These are phyloP conservation scores for Salinomyces thailandicus DNA, from an alignment of 2,329 filamentous ascomycete genomes.

Conservation along the genomic window DNA sequence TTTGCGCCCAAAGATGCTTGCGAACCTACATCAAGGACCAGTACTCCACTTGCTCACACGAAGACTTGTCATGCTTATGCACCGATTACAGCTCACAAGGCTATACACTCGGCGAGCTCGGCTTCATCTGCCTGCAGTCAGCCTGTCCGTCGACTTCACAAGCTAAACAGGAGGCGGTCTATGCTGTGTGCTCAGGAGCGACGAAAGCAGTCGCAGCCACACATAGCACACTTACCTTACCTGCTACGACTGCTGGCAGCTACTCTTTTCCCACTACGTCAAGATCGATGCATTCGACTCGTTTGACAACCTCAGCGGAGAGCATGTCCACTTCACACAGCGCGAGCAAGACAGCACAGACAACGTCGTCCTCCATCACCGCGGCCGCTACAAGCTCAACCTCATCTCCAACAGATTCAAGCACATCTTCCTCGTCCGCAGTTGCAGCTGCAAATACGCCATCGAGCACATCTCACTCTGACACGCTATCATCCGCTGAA, in stretches of 20 bases:
- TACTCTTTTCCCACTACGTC: conserved; percentile 1
- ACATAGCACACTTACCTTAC: conserved; percentile 17
- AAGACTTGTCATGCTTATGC: conserved; percentile 21
- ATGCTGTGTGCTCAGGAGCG: conserved; percentile 19
- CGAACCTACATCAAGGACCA: conserved; percentile 14
- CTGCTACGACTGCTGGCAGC: conserved; percentile 6
- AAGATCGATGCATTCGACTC: conserved; percentile 1
- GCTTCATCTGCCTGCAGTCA: conserved; percentile 15
- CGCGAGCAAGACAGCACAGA: neutral
- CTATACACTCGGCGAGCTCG: conserved; percentile 25
- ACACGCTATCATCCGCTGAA: conserved; percentile 21
- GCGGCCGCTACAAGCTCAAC: conserved; percentile 1
- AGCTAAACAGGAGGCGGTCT: conserved; percentile 10
- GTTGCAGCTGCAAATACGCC: neutral
- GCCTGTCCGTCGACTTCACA: conserved; percentile 9
- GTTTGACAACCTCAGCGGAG: too few relatives aligned
- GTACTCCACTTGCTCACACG: conserved; percentile 12
- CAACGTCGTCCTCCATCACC: neutral
- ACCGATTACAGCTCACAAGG: conserved; percentile 21
- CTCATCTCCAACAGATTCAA: neutral
- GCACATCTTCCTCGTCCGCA: neutral
- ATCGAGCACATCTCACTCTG: conserved; percentile 3
- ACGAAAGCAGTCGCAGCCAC: conserved; percentile 16
- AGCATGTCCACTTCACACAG: too few relatives aligned
- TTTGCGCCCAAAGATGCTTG: conserved; percentile 23